Base-by-base conservation (phyloP, 2,329 filamentous ascomycete genomes). In the Sporothrix brasiliensis region DNA sequence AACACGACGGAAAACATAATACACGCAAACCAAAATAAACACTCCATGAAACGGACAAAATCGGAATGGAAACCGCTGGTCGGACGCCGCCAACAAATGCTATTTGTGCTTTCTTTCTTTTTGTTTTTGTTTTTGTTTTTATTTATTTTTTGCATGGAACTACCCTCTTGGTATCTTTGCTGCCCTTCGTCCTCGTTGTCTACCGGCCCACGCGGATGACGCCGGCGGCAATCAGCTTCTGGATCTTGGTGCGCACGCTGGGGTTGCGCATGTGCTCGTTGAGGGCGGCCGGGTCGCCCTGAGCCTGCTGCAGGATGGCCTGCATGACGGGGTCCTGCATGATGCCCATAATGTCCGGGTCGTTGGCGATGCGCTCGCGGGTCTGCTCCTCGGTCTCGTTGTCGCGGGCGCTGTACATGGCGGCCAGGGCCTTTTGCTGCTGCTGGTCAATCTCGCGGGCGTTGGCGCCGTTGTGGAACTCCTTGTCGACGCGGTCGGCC, bases 291-390 rank as follows among this genome's bases (percentile, higher is more conserved):
- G 95, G 95, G 77, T 99, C 92, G 69, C 88, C 89, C 85, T 98
- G 97, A 60, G 95, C 95, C 83, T 99, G 95, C 80, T 98, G 94
- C 70, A 98, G 88, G 75, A 97, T 97, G 75, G 91, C 91, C 83
- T 99, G 93, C 94, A 99, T 98, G 78, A 99, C 90, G 19, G 95
- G 95, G 78, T 99, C 95, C 80, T 94, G 90, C 82, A 98, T 92
- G 78, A 97, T 94, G 73, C 85, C 81, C 87, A 96, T 92, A 79
- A 98, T 97, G 89, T 97, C 94, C 7, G 94, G 94, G 76, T 98
- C 94, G 75, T 89, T 89, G 84, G 92, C 89, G 79, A 99, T 89
- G 74, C 96, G 87, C 84, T 96, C 93, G 80, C 93, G 90, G 1
- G 95, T 97, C 87, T 99, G 90, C 80, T 97, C 92, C 83, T 99